Evolutionary conservation across 139 green algal species (phyloP).

Genomic region (Tetraselmis chui): DNA sequence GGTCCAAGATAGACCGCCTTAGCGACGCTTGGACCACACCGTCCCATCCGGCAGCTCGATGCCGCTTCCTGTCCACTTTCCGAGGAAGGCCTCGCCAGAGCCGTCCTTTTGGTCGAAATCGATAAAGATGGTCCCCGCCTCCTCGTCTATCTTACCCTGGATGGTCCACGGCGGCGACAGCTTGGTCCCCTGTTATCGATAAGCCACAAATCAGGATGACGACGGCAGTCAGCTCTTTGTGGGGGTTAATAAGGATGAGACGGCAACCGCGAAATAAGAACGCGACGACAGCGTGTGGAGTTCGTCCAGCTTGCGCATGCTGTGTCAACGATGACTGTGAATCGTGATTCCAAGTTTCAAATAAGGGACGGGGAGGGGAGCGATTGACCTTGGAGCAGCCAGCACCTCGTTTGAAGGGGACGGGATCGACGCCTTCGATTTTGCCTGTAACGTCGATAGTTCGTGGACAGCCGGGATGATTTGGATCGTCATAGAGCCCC

Average conservation of each 20-base stretch:
- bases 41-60: conserved; percentile 2
- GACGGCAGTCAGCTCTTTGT: too few relatives aligned
- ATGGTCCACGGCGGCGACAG: conserved; percentile 13
- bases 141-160: conserved; percentile 2
- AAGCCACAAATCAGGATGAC: too few relatives aligned
- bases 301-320: too few relatives aligned
- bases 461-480: conserved; percentile 22
- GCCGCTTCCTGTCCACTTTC: background rate
- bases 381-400: conserved; percentile 4
- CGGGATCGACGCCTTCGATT: background rate
- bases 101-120: conserved; percentile 31
- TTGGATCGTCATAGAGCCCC: conserved; percentile 19
- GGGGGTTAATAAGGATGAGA: too few relatives aligned
- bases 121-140: conserved; percentile 16
- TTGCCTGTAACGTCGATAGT: conserved; percentile 2
- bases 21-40: conserved; percentile 5
- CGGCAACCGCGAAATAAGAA: too few relatives aligned
- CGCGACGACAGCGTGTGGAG: too few relatives aligned
- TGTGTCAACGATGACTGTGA: too few relatives aligned
- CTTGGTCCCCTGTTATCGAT: conserved; percentile 4
- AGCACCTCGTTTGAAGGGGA: conserved; percentile 11
- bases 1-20: too few relatives aligned
- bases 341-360: too few relatives aligned
- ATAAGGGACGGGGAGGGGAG: background rate
- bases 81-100: conserved; percentile 12